Base-by-base conservation (phyloP, 1,284 basidiomycete genomes). In the Apiotrichum laibachii region DNA sequence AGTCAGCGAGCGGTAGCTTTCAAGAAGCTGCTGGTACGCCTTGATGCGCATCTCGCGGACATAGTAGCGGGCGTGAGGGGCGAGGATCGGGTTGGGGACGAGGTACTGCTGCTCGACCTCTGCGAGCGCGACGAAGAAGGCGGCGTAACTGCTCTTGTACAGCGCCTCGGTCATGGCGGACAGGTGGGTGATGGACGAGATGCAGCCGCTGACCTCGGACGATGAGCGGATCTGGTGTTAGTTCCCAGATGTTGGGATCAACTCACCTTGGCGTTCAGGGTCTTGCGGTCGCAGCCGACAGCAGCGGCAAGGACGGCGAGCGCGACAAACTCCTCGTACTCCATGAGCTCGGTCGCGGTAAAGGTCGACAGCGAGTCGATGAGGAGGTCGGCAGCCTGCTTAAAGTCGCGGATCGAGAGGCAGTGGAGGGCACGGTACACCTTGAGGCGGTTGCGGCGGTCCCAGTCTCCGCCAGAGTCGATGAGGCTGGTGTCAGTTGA, bases 381-480 rank as follows among this genome's bases (percentile, higher is more conserved):
- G 64, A 97, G 83, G 12, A 96, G 85, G 54, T 88, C 77, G 81
- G 87, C 22, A 77, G 85, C 76, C 85, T 88, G 81, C 86, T 92
- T 79, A 72, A 84, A 84, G 54, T 83, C 79, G 43, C 95, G 88
- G 60, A 93, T 88, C 19, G 91, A 90, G 39, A 96, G 81, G 35
- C 88, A 81, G 73, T 96, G 89, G 1, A 96, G 80, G 43, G 89
- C 94, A 56, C 87, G 86, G 81, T 99, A 99, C 43, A 97, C 95
- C 77, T 98, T 99, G 67, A 98, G 85, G 48, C 94, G 85, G 76
- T 98, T 99, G 35, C 93, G 85, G 57, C 96, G 83, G 77, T 99
- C 95, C 95, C 95, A 99, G 78, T 99, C 95, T 49, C 96, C 95
- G 2, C 96, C 95, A 74, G 93, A 86, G 69, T 98, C 93, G 53